phyloP scores from a whole-genome alignment of 108 stramenopile species.

The Aureococcus anophagefferens region DNA sequence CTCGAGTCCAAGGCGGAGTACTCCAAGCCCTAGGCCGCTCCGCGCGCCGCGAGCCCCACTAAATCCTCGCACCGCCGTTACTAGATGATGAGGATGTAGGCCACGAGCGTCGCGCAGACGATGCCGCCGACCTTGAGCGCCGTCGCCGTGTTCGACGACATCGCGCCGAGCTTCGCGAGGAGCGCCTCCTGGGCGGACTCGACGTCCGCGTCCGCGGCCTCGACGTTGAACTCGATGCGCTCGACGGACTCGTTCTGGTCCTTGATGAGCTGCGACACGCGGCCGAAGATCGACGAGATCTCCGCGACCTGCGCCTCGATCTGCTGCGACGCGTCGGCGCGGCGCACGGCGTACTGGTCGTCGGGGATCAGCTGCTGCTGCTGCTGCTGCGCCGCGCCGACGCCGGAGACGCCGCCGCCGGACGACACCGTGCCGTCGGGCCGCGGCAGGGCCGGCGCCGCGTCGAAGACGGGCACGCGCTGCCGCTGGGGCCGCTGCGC shows the following conservation, averaged over 20 bases:
- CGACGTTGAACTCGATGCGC: not conserved
- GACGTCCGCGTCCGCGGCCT: not conserved
- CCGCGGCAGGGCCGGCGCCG: not conserved
- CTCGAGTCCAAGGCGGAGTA: conserved; percentile 97
- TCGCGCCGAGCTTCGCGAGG: not conserved
- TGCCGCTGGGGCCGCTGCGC: not conserved
- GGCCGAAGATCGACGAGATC: not conserved
- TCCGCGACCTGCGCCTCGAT: not conserved
- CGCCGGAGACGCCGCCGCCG: too few relatives aligned
- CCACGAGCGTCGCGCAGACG: not conserved
- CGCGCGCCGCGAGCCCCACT: too few relatives aligned
- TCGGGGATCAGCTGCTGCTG: not conserved
- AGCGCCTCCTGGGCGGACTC: not conserved
- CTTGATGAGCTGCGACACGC: not conserved
- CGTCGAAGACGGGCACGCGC: not conserved
- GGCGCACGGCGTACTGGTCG: not conserved
- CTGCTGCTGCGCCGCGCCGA: not conserved
- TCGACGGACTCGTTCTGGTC: not conserved
- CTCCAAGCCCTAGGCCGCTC: conserved; percentile 81
- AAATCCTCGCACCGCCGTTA: too few relatives aligned
- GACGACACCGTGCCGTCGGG: too few relatives aligned
- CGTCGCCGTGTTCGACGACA: not conserved
- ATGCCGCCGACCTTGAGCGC: conserved; percentile 1
- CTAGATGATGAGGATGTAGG: not conserved
- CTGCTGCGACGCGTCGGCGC: not conserved